Evolutionary conservation across 2,329 filamentous ascomycete species (phyloP), one percentile per base, ranked within the genome.

Genomic region (Chrysoporthe cubensis): DNA sequence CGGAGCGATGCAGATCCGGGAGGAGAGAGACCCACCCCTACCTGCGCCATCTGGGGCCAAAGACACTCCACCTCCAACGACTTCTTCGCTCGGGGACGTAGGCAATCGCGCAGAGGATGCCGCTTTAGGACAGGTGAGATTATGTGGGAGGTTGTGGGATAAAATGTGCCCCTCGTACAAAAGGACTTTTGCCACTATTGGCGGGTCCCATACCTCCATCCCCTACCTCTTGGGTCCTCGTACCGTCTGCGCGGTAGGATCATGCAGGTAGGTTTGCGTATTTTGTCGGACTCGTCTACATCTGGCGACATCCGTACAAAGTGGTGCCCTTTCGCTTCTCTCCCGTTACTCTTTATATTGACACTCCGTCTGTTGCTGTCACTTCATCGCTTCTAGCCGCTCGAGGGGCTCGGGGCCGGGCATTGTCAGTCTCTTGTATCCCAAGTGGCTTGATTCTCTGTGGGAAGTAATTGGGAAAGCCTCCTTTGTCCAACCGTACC

Each of bases 1-100:
- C 66, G 66, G 66, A 68, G 63, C 46, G 16, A 9, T 34, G 34
- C 56, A 44, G 54, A 62, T 67, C 66, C 62, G 62, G 40, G 56
- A 43, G n/a, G 21, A 54, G 37, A 5, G 5, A 40, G 37, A 40
- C 37, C 37, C 37, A 40, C 37, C 37, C 37, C 37, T 26, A 26
- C 26, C 37, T 40, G 9, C 37, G 37, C 37, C 37, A 9, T 40
- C 37, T 40, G 9, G 37, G 37, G 37, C 37, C 37, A 40, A 40
- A 40, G 5, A 16, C 32, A 54, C 50, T 26, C 50, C 50, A 6
- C 26, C 21, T 34, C 16, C 44, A 6, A 48, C 50, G 11, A 14
- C 50, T 54, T 32, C 32, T 32, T 26, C 50, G 16, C 50, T 54
- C 4, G 37, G 9, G 13, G 32, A 40, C 37, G 37, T 34, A 54